A percentile compares a stretch with the other conserved stretches of the same genome.
These are phyloP conservation scores for Spiraea crenata DNA, from an alignment of 331 rosid species.

Conservation along the genomic window DNA sequence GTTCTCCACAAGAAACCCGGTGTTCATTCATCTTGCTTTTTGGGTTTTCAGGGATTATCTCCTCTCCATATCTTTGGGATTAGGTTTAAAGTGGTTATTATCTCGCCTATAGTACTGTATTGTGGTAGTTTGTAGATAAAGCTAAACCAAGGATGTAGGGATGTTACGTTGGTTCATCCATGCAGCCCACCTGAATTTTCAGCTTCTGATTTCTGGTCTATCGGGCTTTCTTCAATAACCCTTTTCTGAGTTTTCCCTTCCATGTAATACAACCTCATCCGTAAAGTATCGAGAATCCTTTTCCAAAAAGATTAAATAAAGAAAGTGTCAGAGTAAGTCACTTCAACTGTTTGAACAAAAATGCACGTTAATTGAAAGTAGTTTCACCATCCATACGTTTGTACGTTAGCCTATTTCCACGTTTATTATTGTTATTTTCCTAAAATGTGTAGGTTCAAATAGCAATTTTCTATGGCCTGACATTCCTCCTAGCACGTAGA, in stretches of 20 bases:
- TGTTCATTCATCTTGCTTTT: constrained; percentile 6
- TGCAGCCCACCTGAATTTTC: neutral
- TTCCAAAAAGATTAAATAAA: neutral
- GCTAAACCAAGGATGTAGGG: neutral
- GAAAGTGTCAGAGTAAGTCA: neutral
- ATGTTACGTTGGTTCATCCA: neutral
- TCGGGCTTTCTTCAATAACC: neutral
- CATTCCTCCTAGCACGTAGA: constrained; percentile 22
- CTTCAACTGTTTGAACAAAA: constrained; percentile 14
- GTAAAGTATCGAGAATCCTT: neutral
- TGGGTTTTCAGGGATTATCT: neutral
- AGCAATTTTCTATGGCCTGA: constrained; percentile 15
- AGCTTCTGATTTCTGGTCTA: constrained; percentile 2
- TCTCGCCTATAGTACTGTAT: neutral
- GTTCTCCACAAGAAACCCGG: constrained; percentile 8
- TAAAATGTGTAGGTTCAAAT: constrained; percentile 19
- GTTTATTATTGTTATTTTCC: neutral
- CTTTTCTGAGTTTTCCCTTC: neutral
- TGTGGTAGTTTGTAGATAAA: constrained; percentile 11
- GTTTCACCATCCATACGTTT: neutral
- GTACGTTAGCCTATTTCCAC: neutral
- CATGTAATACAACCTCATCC: neutral
- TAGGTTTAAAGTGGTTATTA: neutral
- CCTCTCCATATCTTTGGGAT: neutral
- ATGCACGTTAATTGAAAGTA: constrained; percentile 1